Evolutionary conservation across 306 rosid species (phyloP).

Genomic region (Prinsepia uniflora): DNA sequence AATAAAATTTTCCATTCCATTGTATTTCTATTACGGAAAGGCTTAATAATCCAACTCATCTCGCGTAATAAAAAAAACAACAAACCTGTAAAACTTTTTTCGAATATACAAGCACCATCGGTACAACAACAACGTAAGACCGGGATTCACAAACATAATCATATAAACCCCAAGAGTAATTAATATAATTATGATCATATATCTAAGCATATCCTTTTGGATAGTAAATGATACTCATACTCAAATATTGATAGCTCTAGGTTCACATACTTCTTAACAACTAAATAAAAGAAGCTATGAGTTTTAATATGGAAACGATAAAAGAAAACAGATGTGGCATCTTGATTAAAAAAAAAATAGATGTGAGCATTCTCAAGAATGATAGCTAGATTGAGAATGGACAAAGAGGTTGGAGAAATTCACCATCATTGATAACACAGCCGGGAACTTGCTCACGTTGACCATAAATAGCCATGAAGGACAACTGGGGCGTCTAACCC

Average conservation of each 20-base stretch:
- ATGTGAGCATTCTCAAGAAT: background rate
- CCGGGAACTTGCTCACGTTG: constrained; percentile 64
- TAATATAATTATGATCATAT: background rate
- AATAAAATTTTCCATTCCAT: too few relatives aligned
- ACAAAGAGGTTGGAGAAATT: constrained; percentile 6
- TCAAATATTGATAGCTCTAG: background rate
- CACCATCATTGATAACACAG: constrained; percentile 77
- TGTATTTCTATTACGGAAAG: too few relatives aligned
- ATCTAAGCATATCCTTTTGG: background rate
- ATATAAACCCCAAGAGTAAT: background rate
- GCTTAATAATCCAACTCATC: too few relatives aligned
- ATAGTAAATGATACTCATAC: background rate
- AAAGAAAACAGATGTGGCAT: too few relatives aligned
- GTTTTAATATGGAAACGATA: background rate
- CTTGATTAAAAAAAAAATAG: too few relatives aligned
- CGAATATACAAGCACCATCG: too few relatives aligned
- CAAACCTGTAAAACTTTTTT: too few relatives aligned
- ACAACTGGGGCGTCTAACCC: constrained; percentile 38
- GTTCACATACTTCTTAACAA: background rate
- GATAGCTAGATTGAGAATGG: background rate
- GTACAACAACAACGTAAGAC: too few relatives aligned
- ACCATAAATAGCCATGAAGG: constrained; percentile 56
- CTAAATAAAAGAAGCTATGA: background rate
- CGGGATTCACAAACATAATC: too few relatives aligned
- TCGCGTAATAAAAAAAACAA: too few relatives aligned